Base-by-base conservation (phyloP, 225 moss, liverwort and hornwort genomes). In the Climacium dendroides region DNA sequence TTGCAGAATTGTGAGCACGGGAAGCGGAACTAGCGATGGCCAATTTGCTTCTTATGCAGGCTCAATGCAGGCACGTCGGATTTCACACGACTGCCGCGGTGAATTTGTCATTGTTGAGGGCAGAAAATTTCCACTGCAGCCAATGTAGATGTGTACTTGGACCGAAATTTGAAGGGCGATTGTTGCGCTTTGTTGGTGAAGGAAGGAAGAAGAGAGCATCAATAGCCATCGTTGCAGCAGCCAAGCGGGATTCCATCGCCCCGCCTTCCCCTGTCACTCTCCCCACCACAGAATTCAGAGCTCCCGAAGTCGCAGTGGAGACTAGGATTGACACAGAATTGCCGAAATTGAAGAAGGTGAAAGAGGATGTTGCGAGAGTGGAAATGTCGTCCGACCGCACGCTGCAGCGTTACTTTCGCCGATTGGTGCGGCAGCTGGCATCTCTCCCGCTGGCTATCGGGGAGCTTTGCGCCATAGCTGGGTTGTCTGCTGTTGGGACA, bases 371-470 rank as follows among this genome's bases (percentile, higher is more conserved):
- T 67, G 64, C 76, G 87, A 75, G 93, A 77, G 93, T 93, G 54
- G 77, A 85, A 77, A 62, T 87, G 80, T 58, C 83, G 24, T 87
- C 89, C 59, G 88, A 92, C 83, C 83, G 78, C 74, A 72, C 82
- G 62, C 43, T 93, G 79, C 87, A 93, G 85, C 69, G 79, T 22
- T 81, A 89, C 55, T 84, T 79, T 79, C 88, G 94, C 58, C 92
- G 50, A 72, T 48, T 89, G 19, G 90, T 95, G 57, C 92, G 98
- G 89, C 91, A 93, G 86, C 92, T 99, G 80, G 95, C 98, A 60
- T 99, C 98, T 81, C 92, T 99, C 29, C 92, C 91, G 48, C 90
- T 99, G 64, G 98, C 98, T n/a, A 96, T 99, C 26, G 93, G 84
- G 39, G 98, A 99, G 91, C 94, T 99, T 34, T 85, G 93, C 67